These are phyloP conservation scores for Petunia secreta DNA, from an alignment of 257 asterid genomes.

Conservation along the genomic window DNA sequence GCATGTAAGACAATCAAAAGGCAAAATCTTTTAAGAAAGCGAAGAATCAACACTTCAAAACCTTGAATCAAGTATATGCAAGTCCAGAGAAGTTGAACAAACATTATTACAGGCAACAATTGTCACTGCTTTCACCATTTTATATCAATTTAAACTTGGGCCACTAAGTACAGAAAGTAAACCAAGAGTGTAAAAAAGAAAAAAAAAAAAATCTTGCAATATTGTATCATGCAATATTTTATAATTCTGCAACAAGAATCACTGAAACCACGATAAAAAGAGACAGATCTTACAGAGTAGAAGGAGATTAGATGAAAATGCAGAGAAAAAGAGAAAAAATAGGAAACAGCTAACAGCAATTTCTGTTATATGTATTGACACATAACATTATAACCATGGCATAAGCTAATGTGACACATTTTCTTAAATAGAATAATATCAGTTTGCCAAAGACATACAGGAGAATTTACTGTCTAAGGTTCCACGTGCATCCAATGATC, in stretches of 20 bases:
- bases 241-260: neutral
- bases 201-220: slow-evolving; percentile 38
- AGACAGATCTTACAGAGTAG: slow-evolving; percentile 53
- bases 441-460: neutral
- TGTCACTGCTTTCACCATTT: slow-evolving; percentile 3
- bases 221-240: slow-evolving; percentile 2
- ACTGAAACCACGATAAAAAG: slow-evolving; percentile 30
- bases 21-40: neutral
- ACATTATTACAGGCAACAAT: slow-evolving; percentile 31
- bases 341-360: slow-evolving; percentile 48
- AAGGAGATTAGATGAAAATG: slow-evolving; percentile 48
- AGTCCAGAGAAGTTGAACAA: slow-evolving; percentile 31
- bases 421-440: neutral
- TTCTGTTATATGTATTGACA: slow-evolving; percentile 8
- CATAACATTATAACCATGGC: neutral
- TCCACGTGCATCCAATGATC: neutral
- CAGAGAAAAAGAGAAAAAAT: slow-evolving; percentile 42
- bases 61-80: slow-evolving; percentile 49
- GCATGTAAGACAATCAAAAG: neutral
- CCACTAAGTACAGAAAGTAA: neutral
- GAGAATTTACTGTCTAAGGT: neutral
- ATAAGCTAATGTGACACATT: slow-evolving; percentile 7
- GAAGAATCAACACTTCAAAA: slow-evolving; percentile 38
- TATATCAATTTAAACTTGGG: neutral
- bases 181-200: neutral